phyloP scores from a whole-genome alignment of 1,284 basidiomycete genomes.

The Ganoderma lingzhi region DNA sequence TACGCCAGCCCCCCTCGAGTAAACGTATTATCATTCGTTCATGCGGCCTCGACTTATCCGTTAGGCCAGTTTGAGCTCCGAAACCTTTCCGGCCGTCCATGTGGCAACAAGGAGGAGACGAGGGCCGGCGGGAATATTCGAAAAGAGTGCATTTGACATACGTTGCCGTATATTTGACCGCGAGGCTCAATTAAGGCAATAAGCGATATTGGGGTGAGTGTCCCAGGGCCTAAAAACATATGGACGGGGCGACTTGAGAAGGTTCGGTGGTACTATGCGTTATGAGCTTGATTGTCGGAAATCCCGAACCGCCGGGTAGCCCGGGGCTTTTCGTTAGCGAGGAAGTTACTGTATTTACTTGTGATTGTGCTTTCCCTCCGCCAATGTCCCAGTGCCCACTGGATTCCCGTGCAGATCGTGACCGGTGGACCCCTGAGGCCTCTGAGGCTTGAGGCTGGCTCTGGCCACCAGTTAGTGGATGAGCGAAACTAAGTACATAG shows the following conservation, averaged over 20 bases:
- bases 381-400: background rate
- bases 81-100: background rate
- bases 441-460: background rate
- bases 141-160: background rate
- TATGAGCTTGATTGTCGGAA: constrained; percentile 7
- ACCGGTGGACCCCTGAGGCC: no score
- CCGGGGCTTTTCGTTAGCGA: background rate
- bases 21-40: constrained; percentile 3
- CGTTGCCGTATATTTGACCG: background rate
- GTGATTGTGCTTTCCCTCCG: background rate
- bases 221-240: constrained; percentile 4
- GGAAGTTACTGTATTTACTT: background rate
- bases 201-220: constrained; percentile 5
- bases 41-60: background rate
- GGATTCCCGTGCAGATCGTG: constrained; percentile 3
- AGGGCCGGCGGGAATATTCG: constrained; percentile 1
- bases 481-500: background rate
- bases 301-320: background rate
- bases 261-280: background rate
- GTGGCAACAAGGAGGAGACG: background rate
- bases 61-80: background rate
- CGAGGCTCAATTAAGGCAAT: constrained; percentile 9
- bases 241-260: background rate
- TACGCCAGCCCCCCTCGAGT: background rate
- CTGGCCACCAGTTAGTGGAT: background rate